A percentile compares a stretch with the other conserved stretches of the same genome.
Conservation (phyloP, 2,329 filamentous ascomycete species). For the Alternaria metachromatica region DNA sequence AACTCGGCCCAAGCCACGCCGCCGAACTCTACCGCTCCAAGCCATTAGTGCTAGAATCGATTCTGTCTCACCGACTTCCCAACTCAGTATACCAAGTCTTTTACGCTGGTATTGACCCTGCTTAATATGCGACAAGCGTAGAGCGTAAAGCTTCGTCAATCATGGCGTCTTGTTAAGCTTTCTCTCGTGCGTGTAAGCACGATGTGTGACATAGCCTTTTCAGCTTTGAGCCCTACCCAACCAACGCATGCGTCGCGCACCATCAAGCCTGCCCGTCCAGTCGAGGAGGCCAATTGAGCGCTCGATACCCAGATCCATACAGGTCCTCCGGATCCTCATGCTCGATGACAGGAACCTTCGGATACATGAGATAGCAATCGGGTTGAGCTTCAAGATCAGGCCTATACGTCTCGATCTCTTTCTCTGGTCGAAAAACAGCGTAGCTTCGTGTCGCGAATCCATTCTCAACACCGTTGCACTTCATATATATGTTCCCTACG, state of each 20-base stretch:
- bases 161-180: background rate
- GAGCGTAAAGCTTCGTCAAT: background rate
- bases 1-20: slow-evolving; percentile 7
- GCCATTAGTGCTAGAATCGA: slow-evolving; percentile 38
- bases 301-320: background rate
- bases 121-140: background rate
- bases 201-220: background rate
- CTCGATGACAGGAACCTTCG: background rate
- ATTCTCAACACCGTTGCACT: background rate
- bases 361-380: background rate
- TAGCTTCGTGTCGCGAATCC: background rate
- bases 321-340: background rate
- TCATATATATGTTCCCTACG: background rate
- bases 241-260: background rate
- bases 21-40: slow-evolving; percentile 30
- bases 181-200: background rate
- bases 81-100: slow-evolving; percentile 26
- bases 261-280: background rate
- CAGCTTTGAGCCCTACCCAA: background rate
- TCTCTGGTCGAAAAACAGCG: background rate
- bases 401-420: background rate
- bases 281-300: background rate
- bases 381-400: background rate
- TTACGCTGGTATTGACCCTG: background rate
- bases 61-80: slow-evolving; percentile 15